Evolutionary conservation across 352 stramenopile genomes (phyloP).

Genomic region (Pythium myriotylum): DNA sequence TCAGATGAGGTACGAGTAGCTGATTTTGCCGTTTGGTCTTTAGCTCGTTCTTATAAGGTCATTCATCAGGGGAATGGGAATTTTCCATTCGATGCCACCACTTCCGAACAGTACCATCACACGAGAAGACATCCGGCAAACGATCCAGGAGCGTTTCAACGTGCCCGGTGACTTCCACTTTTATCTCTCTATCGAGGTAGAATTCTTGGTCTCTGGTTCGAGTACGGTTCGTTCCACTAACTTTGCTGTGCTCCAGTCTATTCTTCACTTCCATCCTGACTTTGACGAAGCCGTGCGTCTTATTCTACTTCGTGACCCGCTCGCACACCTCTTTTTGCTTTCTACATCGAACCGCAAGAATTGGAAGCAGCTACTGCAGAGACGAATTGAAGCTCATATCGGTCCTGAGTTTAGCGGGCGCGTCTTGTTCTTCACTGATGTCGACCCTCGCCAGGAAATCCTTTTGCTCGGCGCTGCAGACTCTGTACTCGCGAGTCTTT

Average conservation of each 20-base stretch:
- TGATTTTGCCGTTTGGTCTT: background rate
- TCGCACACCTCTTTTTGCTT: constrained; percentile 66
- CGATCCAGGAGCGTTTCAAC: constrained; percentile 61
- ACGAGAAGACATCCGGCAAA: constrained; percentile 45
- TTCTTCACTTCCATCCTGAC: constrained; percentile 76
- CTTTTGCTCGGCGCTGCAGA: constrained; percentile 57
- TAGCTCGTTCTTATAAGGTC: constrained; percentile 1
- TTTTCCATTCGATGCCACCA: constrained; percentile 54
- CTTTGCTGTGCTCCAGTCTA: constrained; percentile 40
- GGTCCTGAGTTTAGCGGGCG: constrained; percentile 29
- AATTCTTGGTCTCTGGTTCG: too few relatives aligned
- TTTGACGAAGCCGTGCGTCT: constrained; percentile 56
- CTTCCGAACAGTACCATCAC: constrained; percentile 41
- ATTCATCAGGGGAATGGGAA: constrained; percentile 54
- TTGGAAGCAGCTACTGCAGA: constrained; percentile 53
- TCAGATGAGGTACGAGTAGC: constrained; percentile 52
- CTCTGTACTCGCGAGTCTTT: constrained; percentile 58
- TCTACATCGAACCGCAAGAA: constrained; percentile 48
- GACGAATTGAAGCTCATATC: constrained; percentile 41
- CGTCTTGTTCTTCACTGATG: constrained; percentile 63
- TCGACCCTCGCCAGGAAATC: constrained; percentile 56
- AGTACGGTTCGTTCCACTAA: too few relatives aligned
- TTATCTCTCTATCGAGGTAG: constrained; percentile 69
- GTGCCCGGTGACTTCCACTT: constrained; percentile 56
- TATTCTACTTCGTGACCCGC: constrained; percentile 48